phyloP scores from a whole-genome alignment of 345 rosid species.

The Rhizophora mangle region DNA sequence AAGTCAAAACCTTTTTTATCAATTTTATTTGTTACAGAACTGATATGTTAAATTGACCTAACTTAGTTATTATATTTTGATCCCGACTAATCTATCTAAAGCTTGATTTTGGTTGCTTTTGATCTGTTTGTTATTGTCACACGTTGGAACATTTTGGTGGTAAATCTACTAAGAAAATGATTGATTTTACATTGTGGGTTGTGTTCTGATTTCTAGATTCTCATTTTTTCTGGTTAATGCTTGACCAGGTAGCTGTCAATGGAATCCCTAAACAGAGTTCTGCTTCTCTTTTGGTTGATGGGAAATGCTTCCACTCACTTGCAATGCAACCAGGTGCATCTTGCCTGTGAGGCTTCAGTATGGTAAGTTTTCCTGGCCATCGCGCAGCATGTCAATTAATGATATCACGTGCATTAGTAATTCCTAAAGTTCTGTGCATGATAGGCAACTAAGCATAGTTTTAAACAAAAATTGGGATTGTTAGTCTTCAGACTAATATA shows the following conservation, averaged over 20 bases:
- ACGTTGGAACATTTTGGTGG: no score
- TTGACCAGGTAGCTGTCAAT: constrained; percentile 30
- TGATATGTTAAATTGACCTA: no score
- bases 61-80: no score
- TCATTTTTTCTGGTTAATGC: not conserved
- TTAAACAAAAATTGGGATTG: no score
- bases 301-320: constrained; percentile 41
- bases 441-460: no score
- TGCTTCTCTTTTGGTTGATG: constrained; percentile 29
- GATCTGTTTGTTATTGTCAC: no score
- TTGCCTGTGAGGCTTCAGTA: constrained; percentile 36
- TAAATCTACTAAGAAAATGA: no score
- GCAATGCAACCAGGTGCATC: constrained; percentile 23
- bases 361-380: constrained; percentile 29
- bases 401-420: not conserved
- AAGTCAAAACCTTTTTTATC: not conserved
- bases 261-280: constrained; percentile 32
- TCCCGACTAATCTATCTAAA: no score
- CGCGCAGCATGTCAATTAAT: not conserved
- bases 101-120: no score
- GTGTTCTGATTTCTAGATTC: not conserved
- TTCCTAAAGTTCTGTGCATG: not conserved
- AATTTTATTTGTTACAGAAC: not conserved
- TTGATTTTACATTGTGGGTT: not conserved
- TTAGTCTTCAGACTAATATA: no score